These are phyloP conservation scores for Naganishia onofrii DNA, from an alignment of 768 basidiomycete species.

Conservation along the genomic window DNA sequence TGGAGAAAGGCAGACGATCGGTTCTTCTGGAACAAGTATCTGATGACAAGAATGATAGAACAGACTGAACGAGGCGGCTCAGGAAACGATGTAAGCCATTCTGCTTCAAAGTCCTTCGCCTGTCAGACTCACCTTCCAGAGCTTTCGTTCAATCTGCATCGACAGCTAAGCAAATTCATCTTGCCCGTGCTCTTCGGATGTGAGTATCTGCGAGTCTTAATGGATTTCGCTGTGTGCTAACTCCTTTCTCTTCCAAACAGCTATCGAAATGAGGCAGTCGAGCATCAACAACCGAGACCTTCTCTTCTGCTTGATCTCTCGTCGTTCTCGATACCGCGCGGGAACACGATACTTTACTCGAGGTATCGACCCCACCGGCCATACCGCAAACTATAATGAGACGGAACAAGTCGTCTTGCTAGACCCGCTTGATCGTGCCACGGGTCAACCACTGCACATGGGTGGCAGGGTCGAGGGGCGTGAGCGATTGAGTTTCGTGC, in stretches of 20 bases:
- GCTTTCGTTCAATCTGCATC: neutral
- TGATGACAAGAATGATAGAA: constrained; percentile 66
- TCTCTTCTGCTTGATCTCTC: constrained; percentile 82
- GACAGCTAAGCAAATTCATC: constrained; percentile 79
- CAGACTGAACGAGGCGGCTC: constrained; percentile 58
- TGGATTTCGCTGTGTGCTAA: neutral
- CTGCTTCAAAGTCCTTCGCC: constrained; percentile 4
- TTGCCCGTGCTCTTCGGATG: constrained; percentile 93
- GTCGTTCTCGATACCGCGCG: constrained; percentile 87
- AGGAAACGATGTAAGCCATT: constrained; percentile 62
- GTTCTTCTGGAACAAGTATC: constrained; percentile 95
- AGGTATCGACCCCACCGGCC: constrained; percentile 81
- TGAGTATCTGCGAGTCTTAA: constrained; percentile 56
- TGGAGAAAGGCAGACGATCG: constrained; percentile 77
- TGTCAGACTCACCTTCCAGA: neutral
- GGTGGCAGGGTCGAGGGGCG: constrained; percentile 50
- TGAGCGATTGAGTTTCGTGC: constrained; percentile 72
- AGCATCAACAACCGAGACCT: constrained; percentile 74
- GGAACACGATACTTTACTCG: constrained; percentile 96
- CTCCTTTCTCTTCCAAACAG: constrained; percentile 55
- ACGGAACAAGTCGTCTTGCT: constrained; percentile 89
- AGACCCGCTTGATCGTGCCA: constrained; percentile 53
- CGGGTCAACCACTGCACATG: constrained; percentile 32
- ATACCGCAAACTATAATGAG: constrained; percentile 97
- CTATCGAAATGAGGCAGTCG: constrained; percentile 76